Conservation (phyloP, 2,329 filamentous ascomycete species). For the Aureobasidium melanogenum region DNA sequence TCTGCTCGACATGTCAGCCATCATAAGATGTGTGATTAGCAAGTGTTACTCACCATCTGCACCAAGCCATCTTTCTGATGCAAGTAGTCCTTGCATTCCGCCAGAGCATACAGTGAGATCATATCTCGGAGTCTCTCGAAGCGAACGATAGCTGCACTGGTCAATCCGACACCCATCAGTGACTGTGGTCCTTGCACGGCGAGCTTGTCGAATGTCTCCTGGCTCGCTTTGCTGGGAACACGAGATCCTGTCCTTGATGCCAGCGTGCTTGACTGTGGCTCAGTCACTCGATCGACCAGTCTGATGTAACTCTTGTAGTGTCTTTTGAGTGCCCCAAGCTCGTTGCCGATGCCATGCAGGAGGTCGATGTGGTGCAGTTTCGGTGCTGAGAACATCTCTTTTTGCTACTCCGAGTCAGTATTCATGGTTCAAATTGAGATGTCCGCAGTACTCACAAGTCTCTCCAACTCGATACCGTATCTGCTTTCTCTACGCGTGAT, state of each 20-base stretch:
- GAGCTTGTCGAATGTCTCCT: conserved; percentile 21
- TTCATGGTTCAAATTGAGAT: neutral
- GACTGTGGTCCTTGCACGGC: conserved; percentile 22
- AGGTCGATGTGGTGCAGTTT: conserved; percentile 39
- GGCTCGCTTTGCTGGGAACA: conserved; percentile 22
- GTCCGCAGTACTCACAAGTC: conserved; percentile 32
- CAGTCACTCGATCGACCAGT: conserved; percentile 50
- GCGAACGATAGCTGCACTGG: conserved; percentile 44
- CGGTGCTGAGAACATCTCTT: conserved; percentile 46
- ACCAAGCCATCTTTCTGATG: conserved; percentile 63
- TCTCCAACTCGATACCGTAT: conserved; percentile 40
- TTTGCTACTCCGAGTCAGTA: conserved; percentile 27
- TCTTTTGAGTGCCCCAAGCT: conserved; percentile 51
- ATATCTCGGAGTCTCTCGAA: conserved; percentile 53
- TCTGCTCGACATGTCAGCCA: conserved; percentile 37
- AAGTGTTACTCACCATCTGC: conserved; percentile 45
- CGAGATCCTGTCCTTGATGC: conserved; percentile 35
- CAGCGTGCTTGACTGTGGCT: conserved; percentile 34
- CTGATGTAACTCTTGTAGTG: conserved; percentile 53
- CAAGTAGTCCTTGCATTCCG: conserved; percentile 54
- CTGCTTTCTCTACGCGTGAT: conserved; percentile 41
- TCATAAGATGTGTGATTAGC: neutral
- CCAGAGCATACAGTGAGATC: conserved; percentile 52
- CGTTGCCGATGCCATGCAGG: conserved; percentile 52
- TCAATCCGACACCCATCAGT: conserved; percentile 36